Evolutionary conservation across 1,284 basidiomycete species (phyloP), one percentile per base, ranked within the genome.

Genomic region (Cryptococcus hybrid): DNA sequence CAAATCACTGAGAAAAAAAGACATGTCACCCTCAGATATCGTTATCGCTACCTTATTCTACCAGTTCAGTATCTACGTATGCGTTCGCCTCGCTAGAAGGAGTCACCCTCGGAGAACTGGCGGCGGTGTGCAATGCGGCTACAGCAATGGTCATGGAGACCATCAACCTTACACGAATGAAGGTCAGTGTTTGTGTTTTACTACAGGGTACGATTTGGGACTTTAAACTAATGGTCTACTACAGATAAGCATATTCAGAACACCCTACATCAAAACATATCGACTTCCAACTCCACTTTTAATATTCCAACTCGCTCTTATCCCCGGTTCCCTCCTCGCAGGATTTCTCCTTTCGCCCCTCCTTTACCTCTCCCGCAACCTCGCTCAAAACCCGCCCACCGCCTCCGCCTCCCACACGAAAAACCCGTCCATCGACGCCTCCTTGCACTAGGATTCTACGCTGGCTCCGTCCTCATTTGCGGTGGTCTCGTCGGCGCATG

Each of bases 341-440:
- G 96, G 96, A 5, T 92, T 97, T 77, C 80, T 97, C 9, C 85
- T 99, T n/a, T 92, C 92, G 0, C 96, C 96, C 0, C 82, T 99
- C 8, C 87, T 99, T 13, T 88, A 93, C 55, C 84, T 98, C 13
- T 96, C 93, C 12, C 85, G 96, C 0, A 88, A 93, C 71, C 89
- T 96, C 59, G 94, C 95, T 0, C 92, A 92, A 68, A 88, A 40
- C 96, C 96, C 1, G 86, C 88, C 6, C 90, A 92, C 68, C 88
- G 94, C 3, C 84, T 97, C 18, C 86, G 87, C 44, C 91, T 88
- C 78, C 94, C 93, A 0, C 85, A 89, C 59, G 90, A 96, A 73
- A 93, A 94, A 67, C 83, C 88, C 48, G 82, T 87, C 8, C 89
- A 96, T 66, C 87, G 90, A 34, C 86, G 89, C 2, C 83, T 88